Base-by-base conservation (phyloP, 208 protist species). In the Trypanosoma platydactyli region DNA sequence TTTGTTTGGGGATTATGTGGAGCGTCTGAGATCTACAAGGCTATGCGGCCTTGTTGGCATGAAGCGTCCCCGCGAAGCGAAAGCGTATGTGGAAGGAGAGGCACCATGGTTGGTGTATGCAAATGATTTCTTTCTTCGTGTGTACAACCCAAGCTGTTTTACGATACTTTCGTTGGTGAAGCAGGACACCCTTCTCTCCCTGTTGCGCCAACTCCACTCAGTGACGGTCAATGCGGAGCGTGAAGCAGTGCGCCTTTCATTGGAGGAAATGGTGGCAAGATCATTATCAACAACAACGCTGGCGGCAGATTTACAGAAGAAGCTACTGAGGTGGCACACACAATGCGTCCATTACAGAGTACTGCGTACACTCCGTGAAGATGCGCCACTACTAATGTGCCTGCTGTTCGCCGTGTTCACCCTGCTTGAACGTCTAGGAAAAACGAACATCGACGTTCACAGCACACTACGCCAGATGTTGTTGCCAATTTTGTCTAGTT, bases 71-170 rank as follows among this genome's bases (percentile, higher is more conserved):
- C 49, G 50, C 41, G 3, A 1, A 20, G 27, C 16, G 11, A 58
- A 52, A 16, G 22, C 11, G 15, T 22, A 15, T 24, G 29, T 35
- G 13, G 51, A 42, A 9, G 72, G 45, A 41, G 44, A 52, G 6
- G 44, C 11, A 25, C 6, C 18, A 35, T 72, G 56, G 56, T 59
- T 24, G 22, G 22, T 30, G 15, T 75, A 72, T 53, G 25, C 45
- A 16, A 35, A n/a, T 16, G 57, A 71, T 35, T 70, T 75, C 49
- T 94, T 94, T 66, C 58, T 68, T 25, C 42, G 76, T 11, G 24
- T 83, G 3, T 89, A 84, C 59, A 76, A 91, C 59, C 52, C 73
- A 16, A 89, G 75, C 49, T 88, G 88, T 56, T 94, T 91, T 63
- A 65, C 70, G 15, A 46, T 84, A 24, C 73, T 94, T 1, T 79